Evolutionary conservation across 208 protist genomes (phyloP).

Genomic region (Leishmania gerbilli): DNA sequence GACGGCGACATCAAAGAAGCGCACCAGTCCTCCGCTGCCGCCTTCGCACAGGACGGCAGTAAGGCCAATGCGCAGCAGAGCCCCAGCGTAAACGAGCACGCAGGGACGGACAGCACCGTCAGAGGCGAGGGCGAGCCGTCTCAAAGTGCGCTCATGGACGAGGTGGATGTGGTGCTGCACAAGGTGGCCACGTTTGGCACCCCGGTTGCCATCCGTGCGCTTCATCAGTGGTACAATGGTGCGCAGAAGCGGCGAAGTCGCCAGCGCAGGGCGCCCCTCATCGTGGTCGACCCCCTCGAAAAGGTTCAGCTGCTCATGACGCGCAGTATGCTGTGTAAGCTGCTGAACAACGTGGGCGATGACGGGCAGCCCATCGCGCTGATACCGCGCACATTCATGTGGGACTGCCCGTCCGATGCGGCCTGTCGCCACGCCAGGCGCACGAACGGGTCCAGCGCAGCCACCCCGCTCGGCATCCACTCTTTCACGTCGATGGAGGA

Average conservation of each 20-base stretch:
- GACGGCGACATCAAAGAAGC: slow-evolving; percentile 7
- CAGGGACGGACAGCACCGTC: background rate
- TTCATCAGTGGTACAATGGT: slow-evolving; percentile 46
- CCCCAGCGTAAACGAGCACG: slow-evolving; percentile 6
- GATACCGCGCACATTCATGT: slow-evolving; percentile 69
- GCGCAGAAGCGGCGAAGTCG: slow-evolving; percentile 23
- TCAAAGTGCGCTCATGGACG: slow-evolving; percentile 4
- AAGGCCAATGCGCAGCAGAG: background rate
- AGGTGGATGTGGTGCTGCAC: slow-evolving; percentile 79
- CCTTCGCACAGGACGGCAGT: too few species aligned
- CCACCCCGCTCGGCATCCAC: slow-evolving; percentile 23
- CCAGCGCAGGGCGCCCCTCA: slow-evolving; percentile 31
- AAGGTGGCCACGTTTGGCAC: slow-evolving; percentile 72
- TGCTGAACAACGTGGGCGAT: slow-evolving; percentile 40
- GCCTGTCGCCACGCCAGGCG: background rate
- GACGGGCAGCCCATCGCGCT: slow-evolving; percentile 28
- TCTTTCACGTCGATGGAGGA: slow-evolving; percentile 26
- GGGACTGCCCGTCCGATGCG: slow-evolving; percentile 20
- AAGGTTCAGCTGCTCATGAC: slow-evolving; percentile 53
- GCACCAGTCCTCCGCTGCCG: background rate
- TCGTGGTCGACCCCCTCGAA: slow-evolving; percentile 67
- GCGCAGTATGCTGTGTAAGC: slow-evolving; percentile 49
- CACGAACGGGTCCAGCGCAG: background rate
- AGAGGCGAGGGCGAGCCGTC: slow-evolving; percentile 4
- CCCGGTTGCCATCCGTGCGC: slow-evolving; percentile 37